A percentile compares a stretch with the other conserved stretches of the same genome.
Conservation (phyloP, 164 flowering plant genomes). For the Protea cynaroides region DNA sequence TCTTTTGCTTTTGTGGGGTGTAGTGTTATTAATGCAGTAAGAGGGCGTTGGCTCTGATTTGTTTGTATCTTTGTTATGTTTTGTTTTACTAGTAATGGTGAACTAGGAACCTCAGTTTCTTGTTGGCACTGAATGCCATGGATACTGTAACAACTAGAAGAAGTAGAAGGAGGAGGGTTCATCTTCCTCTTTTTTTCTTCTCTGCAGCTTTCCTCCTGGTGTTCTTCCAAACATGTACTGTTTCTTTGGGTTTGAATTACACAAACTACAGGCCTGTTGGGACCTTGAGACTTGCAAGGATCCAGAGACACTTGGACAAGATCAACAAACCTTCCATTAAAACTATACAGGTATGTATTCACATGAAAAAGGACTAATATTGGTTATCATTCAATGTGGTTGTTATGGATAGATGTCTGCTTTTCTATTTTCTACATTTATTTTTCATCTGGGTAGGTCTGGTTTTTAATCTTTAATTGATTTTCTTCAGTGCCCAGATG, state of each 20-base stretch:
- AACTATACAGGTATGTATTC: slow-evolving; percentile 51
- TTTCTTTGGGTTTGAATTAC: slow-evolving; percentile 39
- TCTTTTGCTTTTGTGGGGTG: slow-evolving; percentile 12
- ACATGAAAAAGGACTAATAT: no score
- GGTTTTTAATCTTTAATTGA: slow-evolving; percentile 2
- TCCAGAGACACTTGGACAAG: slow-evolving; percentile 51
- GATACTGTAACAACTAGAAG: slow-evolving; percentile 21
- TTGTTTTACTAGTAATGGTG: slow-evolving; percentile 29
- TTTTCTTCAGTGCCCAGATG: slow-evolving; percentile 77
- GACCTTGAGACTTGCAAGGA: slow-evolving; percentile 57
- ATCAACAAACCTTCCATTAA: slow-evolving; percentile 61
- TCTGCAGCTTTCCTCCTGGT: slow-evolving; percentile 11
- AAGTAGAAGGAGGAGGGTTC: slow-evolving; percentile 20
- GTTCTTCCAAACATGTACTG: slow-evolving; percentile 1
- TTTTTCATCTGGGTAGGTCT: slow-evolving; percentile 6
- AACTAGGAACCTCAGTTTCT: slow-evolving; percentile 13
- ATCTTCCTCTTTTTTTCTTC: slow-evolving; percentile 10
- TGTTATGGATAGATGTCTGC: not conserved
- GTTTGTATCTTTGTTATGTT: slow-evolving; percentile 3
- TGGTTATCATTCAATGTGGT: not conserved
- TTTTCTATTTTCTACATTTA: not conserved
- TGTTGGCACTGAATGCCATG: slow-evolving; percentile 44
- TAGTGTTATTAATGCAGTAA: slow-evolving; percentile 14
- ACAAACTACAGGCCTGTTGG: slow-evolving; percentile 45
- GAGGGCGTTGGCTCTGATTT: slow-evolving; percentile 17